Evolutionary conservation across 306 rosid species (phyloP).

Genomic region (Notholithocarpus densiflorus): DNA sequence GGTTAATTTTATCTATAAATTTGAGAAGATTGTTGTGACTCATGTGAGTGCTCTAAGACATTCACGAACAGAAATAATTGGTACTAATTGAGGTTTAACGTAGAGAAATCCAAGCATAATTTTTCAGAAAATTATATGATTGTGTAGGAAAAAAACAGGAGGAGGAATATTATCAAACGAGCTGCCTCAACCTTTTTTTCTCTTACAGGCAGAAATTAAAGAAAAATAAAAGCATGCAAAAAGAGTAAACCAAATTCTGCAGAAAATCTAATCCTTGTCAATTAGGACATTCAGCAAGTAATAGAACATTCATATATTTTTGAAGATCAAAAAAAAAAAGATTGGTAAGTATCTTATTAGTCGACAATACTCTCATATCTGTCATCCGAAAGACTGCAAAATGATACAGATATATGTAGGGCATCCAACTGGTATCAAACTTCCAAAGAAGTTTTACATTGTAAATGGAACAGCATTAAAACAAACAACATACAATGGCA

Average conservation of each 20-base stretch:
- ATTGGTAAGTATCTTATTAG: not conserved
- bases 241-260: not conserved
- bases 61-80: no score
- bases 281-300: not conserved
- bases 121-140: no score
- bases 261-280: not conserved
- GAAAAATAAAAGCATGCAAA: no score
- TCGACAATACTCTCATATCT: not conserved
- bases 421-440: not conserved
- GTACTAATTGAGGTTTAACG: no score
- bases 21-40: no score
- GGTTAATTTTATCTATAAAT: no score
- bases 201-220: no score
- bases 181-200: no score
- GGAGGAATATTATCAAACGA: no score
- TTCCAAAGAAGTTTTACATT: not conserved
- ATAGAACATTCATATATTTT: not conserved
- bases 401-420: not conserved
- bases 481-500: conserved; percentile 4
- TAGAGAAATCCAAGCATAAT: no score
- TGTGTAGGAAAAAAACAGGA: no score
- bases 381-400: not conserved
- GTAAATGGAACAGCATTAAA: not conserved
- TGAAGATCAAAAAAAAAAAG: conserved; percentile 1
- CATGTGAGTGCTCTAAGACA: no score